Evolutionary conservation across 2,329 filamentous ascomycete species (phyloP).

Genomic region (Scortechinia acanthostroma): DNA sequence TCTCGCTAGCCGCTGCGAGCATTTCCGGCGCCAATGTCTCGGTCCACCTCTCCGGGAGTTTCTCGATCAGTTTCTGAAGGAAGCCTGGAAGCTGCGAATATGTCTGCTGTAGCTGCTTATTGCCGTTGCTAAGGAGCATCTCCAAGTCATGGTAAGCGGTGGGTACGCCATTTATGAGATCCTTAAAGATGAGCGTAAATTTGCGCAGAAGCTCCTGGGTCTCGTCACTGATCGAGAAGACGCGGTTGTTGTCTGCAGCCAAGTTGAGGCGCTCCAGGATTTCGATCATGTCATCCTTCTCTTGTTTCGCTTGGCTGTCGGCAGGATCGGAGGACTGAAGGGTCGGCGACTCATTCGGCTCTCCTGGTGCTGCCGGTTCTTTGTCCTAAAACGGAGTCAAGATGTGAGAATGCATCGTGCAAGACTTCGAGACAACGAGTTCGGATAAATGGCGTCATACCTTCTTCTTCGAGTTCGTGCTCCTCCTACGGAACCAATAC

Average conservation of each 20-base stretch:
- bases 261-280: slow-evolving; percentile 56
- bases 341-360: slow-evolving; percentile 19
- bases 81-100: slow-evolving; percentile 51
- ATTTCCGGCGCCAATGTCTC: slow-evolving; percentile 49
- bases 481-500: not conserved
- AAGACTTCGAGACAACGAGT: not conserved
- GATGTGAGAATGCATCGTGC: not conserved
- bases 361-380: slow-evolving; percentile 20
- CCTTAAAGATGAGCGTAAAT: slow-evolving; percentile 57
- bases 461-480: not conserved
- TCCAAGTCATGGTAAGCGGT: slow-evolving; percentile 61
- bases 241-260: slow-evolving; percentile 54
- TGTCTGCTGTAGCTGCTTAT: slow-evolving; percentile 50
- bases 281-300: slow-evolving; percentile 43
- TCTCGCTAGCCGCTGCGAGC: slow-evolving; percentile 46
- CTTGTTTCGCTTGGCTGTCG: slow-evolving; percentile 33
- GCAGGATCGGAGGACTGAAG: slow-evolving; percentile 10
- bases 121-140: slow-evolving; percentile 54
- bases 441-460: not conserved
- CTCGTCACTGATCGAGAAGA: slow-evolving; percentile 55
- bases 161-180: slow-evolving; percentile 55
- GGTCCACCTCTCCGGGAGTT: slow-evolving; percentile 50
- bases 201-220: slow-evolving; percentile 54
- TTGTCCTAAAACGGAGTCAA: not conserved
- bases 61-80: slow-evolving; percentile 54